A percentile compares a stretch with the other conserved stretches of the same genome.
These are phyloP conservation scores for Chrysoporthe cubensis DNA, from an alignment of 2,329 filamentous ascomycete species.

Conservation along the genomic window DNA sequence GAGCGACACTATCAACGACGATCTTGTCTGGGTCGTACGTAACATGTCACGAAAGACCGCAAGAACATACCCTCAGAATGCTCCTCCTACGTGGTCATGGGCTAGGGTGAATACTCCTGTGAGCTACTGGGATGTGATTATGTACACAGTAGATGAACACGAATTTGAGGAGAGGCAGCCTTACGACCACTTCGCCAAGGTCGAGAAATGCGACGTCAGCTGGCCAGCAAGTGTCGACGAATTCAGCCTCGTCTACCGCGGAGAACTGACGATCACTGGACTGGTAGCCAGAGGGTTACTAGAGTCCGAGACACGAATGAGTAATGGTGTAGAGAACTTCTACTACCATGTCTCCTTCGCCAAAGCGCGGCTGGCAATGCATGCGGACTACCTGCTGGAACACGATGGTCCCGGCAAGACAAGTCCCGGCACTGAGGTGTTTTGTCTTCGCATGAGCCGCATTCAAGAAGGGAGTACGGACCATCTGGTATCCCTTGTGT, in stretches of 20 bases:
- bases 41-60: neutral
- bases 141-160: neutral
- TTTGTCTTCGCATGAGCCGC: slow-evolving; percentile 10
- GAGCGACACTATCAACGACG: neutral
- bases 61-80: neutral
- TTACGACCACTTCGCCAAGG: neutral
- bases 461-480: neutral
- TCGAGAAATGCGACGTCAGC: neutral
- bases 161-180: neutral
- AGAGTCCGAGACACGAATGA: neutral
- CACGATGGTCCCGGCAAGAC: neutral
- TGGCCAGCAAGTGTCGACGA: slow-evolving; percentile 4
- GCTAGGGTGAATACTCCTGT: neutral
- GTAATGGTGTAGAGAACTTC: neutral
- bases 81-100: slow-evolving; percentile 3
- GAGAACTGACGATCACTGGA: neutral
- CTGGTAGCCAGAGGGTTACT: neutral
- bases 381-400: neutral
- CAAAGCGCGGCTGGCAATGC: neutral
- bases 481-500: neutral
- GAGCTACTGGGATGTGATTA: neutral
- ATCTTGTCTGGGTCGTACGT: slow-evolving; percentile 1
- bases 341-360: neutral
- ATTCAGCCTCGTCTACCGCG: neutral
- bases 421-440: neutral